Conservation (phyloP, 2,329 filamentous ascomycete genomes). For the Fusarium subtropicale region DNA sequence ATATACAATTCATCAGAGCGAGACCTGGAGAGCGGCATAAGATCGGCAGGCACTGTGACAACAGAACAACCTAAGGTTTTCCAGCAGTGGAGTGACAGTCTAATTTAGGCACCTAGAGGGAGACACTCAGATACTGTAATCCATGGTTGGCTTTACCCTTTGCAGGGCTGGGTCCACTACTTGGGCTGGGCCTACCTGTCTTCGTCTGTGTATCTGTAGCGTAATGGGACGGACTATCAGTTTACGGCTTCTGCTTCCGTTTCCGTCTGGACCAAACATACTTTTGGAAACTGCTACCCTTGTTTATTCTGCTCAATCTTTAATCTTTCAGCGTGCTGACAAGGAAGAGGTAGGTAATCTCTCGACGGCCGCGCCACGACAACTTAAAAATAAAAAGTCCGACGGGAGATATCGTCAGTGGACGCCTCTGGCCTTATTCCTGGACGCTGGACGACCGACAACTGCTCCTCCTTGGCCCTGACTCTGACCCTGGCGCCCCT, state of each 20-base stretch:
- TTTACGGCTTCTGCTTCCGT: slow-evolving; percentile 32
- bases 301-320: slow-evolving; percentile 9
- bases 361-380: not conserved
- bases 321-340: slow-evolving; percentile 10
- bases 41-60: slow-evolving; percentile 2
- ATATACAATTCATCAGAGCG: not conserved
- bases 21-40: not conserved
- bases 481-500: not conserved
- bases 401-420: not conserved
- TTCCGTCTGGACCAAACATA: slow-evolving; percentile 18
- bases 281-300: slow-evolving; percentile 12
- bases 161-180: slow-evolving; percentile 29
- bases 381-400: slow-evolving; percentile 5
- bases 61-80: not conserved
- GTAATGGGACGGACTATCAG: slow-evolving; percentile 2
- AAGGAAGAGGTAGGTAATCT: not conserved
- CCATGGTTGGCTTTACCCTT: not conserved
- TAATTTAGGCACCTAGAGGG: not conserved
- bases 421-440: not conserved
- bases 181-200: slow-evolving; percentile 20
- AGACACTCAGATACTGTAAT: not conserved
- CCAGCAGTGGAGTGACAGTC: not conserved
- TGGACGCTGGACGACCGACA: not conserved
- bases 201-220: slow-evolving; percentile 27
- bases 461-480: not conserved